Evolutionary conservation across 768 basidiomycete genomes (phyloP).

Genomic region (Podaxis mareebaensis): DNA sequence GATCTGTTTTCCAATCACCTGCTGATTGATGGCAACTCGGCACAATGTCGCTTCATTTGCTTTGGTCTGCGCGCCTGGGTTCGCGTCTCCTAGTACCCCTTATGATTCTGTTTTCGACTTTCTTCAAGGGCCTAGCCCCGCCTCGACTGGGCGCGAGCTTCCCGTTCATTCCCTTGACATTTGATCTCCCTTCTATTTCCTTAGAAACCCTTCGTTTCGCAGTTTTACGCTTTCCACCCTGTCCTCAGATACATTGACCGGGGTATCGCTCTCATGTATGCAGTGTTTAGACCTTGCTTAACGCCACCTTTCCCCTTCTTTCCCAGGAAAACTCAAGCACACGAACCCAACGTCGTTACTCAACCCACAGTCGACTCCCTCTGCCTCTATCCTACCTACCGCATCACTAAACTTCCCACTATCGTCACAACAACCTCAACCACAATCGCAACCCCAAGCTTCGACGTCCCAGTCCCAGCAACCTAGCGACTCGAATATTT

Average conservation of each 20-base stretch:
- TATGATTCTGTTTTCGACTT: conserved; percentile 2
- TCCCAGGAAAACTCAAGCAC: conserved; percentile 4
- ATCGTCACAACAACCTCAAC: conserved; percentile 4
- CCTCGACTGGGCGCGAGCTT: conserved; percentile 14
- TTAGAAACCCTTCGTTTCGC: conserved; percentile 15
- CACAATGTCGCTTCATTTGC: background rate
- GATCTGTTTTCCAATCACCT: background rate
- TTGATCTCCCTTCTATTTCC: conserved; percentile 13
- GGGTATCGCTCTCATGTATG: background rate
- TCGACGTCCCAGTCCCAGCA: background rate
- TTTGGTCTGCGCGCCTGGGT: background rate
- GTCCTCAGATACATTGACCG: background rate
- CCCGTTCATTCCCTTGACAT: conserved; percentile 7
- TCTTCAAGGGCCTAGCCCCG: conserved; percentile 14
- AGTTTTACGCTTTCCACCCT: conserved; percentile 14
- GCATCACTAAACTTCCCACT: background rate
- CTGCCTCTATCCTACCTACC: conserved; percentile 1
- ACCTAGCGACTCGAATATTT: background rate
- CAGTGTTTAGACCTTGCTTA: background rate
- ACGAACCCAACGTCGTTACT: background rate
- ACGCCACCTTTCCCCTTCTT: conserved; percentile 11
- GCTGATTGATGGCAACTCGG: conserved; percentile 7
- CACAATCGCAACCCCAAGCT: background rate
- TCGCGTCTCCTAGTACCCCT: background rate
- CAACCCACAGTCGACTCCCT: conserved; percentile 10